Base-by-base conservation (phyloP, 2,329 filamentous ascomycete species). In the Fusarium sp. region DNA sequence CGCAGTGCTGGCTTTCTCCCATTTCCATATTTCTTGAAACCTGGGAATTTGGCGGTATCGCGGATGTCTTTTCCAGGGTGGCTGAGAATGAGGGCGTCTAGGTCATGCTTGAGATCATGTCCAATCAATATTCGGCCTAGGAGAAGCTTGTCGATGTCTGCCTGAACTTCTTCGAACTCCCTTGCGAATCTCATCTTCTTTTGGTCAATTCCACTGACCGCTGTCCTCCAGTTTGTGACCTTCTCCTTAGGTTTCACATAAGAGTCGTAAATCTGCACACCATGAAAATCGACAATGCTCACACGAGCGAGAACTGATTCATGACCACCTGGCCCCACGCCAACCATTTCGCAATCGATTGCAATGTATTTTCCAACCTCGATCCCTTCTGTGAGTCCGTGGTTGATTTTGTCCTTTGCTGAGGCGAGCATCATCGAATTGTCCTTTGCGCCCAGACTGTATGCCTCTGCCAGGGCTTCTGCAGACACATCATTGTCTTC, bases 331-430 rank as follows among this genome's bases (percentile, higher is more conserved):
- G 89, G 88, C 1, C 92, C 93, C 18, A 97, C 90, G 52, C 95
- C 96, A 31, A 99, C 96, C 96, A 99, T 99, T 83, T 99, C 96
- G 82, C 96, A 99, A 84, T 99, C 96, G 51, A 99, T 89, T 25
- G 93, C 93, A 45, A 99, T 84, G 80, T 97, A 99, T 86, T 96
- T 97, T 57, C 95, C 96, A 25, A 95, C 84, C 59, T 94, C 89
- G 39, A 92, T 83, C 10, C 87, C 89, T 29, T 84, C 81, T 4
- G 88, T 87, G 7, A 90, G 83, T 2, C 92, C 92, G 48, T 89
- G 87, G 77, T 94, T 93, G 69, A 91, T 83, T 48, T 85, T 86
- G 55, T 87, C 86, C 42, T 86, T 81, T 29, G 80, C 80, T 16
- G 84, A 80, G 21, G 82, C 80, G 33, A 89, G 82, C 67, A 86